Evolutionary conservation across 352 stramenopile genomes (phyloP), one percentile per base, ranked within the genome.

Genomic region (Globisporangium nunn): DNA sequence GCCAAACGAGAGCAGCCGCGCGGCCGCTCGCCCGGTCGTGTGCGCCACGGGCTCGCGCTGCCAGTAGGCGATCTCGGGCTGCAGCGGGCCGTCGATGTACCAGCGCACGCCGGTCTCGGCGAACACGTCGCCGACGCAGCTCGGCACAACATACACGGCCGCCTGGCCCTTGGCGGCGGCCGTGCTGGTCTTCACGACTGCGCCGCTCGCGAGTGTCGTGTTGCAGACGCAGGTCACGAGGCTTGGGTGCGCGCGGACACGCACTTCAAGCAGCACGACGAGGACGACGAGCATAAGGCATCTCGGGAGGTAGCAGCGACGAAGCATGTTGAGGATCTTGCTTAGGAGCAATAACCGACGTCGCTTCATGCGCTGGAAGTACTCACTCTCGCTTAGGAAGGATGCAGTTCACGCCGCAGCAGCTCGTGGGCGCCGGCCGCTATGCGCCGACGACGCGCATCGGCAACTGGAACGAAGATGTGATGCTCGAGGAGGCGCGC

Each of bases 321-420:
- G 4, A 14, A 4, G 10, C 37, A 43, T 43, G 8, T 40, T 40
- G 23, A 1, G 23, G 23, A 23, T 23, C 23, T 23, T 23, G 23
- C 23, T 23, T 23, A 1, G 23, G 23, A 23, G 23, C 23, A 23
- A 23, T 23, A 23, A 23, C 23, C 23, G 23, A 23, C 23, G 23
- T 23, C 43, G 43, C 43, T 28, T 18, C 41, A n/a, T 28, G 2
- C 4, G 10, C 6, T 23, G 23, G 23, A 23, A 1, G 23, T 1
- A 23, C 33, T 37, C 33, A 37, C 5, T 8, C 33, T 6, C 35
- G 35, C 35, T 40, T 11, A 40, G 8, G 35, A 12, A 11, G 11
- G 8, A 96, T 96, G 86, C 84, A 94, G 63, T 94, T 96, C 66
- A 96, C 86, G n/a, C 86, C 86, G 41, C 86, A 96, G 66, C 86